These are phyloP conservation scores for Diutina siamensis DNA, from an alignment of 1,139 yeast genomes.

Conservation along the genomic window DNA sequence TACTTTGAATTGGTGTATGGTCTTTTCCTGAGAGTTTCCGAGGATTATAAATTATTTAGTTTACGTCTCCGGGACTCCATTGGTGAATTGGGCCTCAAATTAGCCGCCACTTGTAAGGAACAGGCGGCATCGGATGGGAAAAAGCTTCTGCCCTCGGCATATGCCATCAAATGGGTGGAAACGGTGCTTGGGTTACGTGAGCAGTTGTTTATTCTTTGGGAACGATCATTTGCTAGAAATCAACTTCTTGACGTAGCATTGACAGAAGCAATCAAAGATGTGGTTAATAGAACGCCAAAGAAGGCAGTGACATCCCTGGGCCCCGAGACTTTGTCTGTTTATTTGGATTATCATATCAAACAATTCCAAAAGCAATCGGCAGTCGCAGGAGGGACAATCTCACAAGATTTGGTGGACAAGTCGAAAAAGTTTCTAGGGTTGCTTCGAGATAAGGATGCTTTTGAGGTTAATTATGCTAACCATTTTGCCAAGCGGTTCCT, in stretches of 20 bases:
- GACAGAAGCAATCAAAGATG: conserved; percentile 49
- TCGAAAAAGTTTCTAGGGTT: conserved; percentile 55
- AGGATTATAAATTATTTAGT: neutral
- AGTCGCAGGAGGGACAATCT: conserved; percentile 22
- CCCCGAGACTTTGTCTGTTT: conserved; percentile 65
- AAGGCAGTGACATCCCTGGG: conserved; percentile 27
- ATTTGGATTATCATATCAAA: conserved; percentile 61
- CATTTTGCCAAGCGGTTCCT: conserved; percentile 83
- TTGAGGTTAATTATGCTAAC: conserved; percentile 76
- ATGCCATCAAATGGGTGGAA: conserved; percentile 49
- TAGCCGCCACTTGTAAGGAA: neutral
- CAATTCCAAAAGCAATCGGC: conserved; percentile 32
- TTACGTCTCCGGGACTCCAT: neutral
- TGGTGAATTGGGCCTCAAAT: neutral
- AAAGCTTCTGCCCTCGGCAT: neutral
- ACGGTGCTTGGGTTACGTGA: conserved; percentile 42
- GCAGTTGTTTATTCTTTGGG: conserved; percentile 39
- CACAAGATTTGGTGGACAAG: conserved; percentile 43
- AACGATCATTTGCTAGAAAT: conserved; percentile 38
- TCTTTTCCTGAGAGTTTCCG: neutral
- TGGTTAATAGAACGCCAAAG: conserved; percentile 33
- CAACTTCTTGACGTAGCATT: conserved; percentile 42
- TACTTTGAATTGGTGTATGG: conserved; percentile 1
- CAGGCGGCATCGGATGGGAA: neutral
- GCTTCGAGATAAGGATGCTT: conserved; percentile 75